phyloP scores from a whole-genome alignment of 371 early-diverging fungal species.

The Entomophthora muscae region DNA sequence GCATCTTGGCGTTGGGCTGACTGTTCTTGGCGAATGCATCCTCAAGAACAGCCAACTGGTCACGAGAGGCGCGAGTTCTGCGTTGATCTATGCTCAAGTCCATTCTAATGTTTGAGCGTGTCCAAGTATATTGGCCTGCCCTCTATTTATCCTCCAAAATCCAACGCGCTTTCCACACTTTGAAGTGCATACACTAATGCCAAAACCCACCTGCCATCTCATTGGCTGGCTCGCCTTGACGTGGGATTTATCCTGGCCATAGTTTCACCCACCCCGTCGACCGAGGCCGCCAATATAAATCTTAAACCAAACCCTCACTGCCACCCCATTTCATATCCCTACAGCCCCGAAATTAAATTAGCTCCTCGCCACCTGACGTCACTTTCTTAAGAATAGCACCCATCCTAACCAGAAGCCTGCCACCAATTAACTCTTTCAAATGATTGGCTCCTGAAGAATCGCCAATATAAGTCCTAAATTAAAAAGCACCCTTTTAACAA shows the following conservation, averaged over 20 bases:
- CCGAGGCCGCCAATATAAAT: neutral
- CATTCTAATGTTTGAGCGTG: too few species aligned
- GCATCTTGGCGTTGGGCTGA: conserved; percentile 58
- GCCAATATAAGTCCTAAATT: too few species aligned
- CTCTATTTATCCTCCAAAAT: neutral
- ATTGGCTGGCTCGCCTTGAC: neutral
- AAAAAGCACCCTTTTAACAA: too few species aligned
- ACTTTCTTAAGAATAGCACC: too few species aligned
- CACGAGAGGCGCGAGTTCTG: conserved; percentile 9
- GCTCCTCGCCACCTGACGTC: too few species aligned
- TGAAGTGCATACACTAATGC: neutral
- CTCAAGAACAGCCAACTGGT: conserved; percentile 52
- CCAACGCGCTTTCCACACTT: neutral
- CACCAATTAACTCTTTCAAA: too few species aligned
- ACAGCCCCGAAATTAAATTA: too few species aligned
- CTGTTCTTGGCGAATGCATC: conserved; percentile 46
- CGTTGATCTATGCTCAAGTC: neutral
- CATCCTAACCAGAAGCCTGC: too few species aligned
- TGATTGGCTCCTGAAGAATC: too few species aligned
- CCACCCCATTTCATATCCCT: neutral
- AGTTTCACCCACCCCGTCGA: neutral
- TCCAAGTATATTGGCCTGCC: neutral
- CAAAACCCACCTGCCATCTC: neutral
- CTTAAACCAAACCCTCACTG: neutral
- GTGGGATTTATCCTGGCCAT: neutral